Conservation (phyloP, 2,329 filamentous ascomycete species). For the Epicoccum nigrum region DNA sequence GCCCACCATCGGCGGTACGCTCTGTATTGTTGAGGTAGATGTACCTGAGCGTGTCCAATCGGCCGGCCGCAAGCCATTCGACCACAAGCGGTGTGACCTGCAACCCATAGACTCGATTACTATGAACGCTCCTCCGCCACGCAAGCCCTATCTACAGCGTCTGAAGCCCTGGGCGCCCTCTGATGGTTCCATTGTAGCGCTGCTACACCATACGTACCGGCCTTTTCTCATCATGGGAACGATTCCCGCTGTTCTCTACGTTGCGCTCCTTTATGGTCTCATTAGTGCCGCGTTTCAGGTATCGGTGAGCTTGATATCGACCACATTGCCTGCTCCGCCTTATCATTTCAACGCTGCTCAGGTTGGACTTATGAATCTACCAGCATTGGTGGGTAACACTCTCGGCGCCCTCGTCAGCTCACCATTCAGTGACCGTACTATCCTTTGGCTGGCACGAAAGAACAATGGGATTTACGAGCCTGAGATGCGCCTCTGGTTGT, state of each 20-base stretch:
- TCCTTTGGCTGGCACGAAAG: constrained; percentile 50
- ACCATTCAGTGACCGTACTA: constrained; percentile 40
- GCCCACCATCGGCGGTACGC: constrained; percentile 15
- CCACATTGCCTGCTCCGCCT: constrained; percentile 30
- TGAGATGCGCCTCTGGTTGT: constrained; percentile 53
- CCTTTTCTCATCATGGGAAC: constrained; percentile 11
- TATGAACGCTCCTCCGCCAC: not conserved
- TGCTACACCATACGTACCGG: constrained; percentile 9
- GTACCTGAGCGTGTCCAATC: not conserved
- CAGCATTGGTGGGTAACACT: constrained; percentile 45
- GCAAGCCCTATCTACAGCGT: constrained; percentile 11
- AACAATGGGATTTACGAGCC: constrained; percentile 59
- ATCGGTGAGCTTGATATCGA: constrained; percentile 11
- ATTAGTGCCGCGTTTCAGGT: constrained; percentile 10
- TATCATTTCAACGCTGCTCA: constrained; percentile 50
- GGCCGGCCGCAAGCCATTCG: not conserved
- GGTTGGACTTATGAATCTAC: constrained; percentile 50
- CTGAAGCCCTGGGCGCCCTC: constrained; percentile 7
- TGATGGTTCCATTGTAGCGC: constrained; percentile 1
- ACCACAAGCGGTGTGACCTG: constrained; percentile 3
- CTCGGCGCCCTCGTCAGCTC: constrained; percentile 42
- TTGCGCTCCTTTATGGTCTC: constrained; percentile 15
- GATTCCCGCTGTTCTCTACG: constrained; percentile 11
- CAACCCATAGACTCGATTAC: constrained; percentile 7
- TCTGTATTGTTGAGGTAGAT: not conserved